Conservation (phyloP, 495 filamentous ascomycete species). For the Glarea lozoyensis region DNA sequence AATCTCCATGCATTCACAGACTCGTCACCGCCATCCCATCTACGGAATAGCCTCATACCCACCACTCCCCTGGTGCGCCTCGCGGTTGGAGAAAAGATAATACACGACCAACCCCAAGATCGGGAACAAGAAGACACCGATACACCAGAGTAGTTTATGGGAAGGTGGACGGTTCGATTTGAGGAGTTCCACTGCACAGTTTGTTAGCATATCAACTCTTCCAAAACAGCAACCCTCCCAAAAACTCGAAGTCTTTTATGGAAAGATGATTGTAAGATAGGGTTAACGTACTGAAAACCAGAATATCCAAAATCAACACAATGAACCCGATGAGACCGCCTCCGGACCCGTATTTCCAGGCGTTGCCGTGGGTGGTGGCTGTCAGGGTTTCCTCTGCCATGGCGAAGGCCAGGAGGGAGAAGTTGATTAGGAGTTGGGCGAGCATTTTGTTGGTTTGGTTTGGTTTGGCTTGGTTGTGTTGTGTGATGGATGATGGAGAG, state of each 20-base stretch:
- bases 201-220: conserved; percentile 5
- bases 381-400: neutral
- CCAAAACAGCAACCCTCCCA: neutral
- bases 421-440: no score
- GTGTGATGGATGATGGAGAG: no score
- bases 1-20: no score
- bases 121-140: conserved; percentile 43
- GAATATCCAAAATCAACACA: neutral
- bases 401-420: neutral
- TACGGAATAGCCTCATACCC: conserved; percentile 36
- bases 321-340: neutral
- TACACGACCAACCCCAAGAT: conserved; percentile 40
- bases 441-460: no score
- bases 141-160: conserved; percentile 40
- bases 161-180: conserved; percentile 37
- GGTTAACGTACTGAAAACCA: neutral
- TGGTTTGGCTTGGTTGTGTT: no score
- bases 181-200: conserved; percentile 36
- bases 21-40: no score
- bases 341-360: neutral
- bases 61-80: conserved; percentile 28
- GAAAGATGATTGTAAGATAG: neutral
- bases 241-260: neutral
- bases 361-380: neutral
- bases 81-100: conserved; percentile 44